Evolutionary conservation across 2,329 filamentous ascomycete genomes (phyloP).

Genomic region (Aspergillus novoparasiticus): DNA sequence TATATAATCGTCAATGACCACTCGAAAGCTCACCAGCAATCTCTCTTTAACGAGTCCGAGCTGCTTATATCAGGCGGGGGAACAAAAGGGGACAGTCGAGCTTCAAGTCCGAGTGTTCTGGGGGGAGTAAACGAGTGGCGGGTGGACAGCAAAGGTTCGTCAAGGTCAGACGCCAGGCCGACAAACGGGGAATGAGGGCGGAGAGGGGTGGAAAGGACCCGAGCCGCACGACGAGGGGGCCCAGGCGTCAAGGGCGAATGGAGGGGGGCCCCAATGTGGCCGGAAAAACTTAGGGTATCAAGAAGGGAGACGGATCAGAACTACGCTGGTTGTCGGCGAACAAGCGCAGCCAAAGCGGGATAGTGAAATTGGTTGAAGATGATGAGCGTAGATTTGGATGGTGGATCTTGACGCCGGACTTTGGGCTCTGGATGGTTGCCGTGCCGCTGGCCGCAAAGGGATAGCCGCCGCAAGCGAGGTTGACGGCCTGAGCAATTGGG

Average conservation of each 20-base stretch:
- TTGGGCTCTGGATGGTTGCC: conserved; percentile 37
- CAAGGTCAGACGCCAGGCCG: conserved; percentile 21
- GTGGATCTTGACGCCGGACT: conserved; percentile 35
- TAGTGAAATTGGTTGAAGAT: conserved; percentile 15
- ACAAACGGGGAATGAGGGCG: conserved; percentile 28
- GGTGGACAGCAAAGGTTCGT: conserved; percentile 3
- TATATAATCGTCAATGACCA: conserved; percentile 8
- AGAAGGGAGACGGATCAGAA: conserved; percentile 2
- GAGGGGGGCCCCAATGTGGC: conserved; percentile 7
- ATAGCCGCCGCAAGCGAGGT: conserved; percentile 45
- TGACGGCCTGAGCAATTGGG: conserved; percentile 17
- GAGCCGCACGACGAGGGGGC: conserved; percentile 24
- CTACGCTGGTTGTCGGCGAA: conserved; percentile 11
- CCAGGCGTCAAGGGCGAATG: conserved; percentile 14
- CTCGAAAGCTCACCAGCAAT: conserved; percentile 8
- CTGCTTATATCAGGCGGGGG: neutral
- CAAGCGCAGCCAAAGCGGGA: conserved; percentile 15
- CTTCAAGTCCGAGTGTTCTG: neutral
- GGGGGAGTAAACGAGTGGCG: conserved; percentile 3
- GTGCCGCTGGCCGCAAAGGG: conserved; percentile 38
- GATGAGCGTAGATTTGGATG: conserved; percentile 30
- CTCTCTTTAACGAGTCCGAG: neutral
- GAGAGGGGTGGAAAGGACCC: conserved; percentile 33
- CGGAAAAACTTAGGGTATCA: neutral
- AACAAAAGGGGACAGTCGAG: neutral